Conservation (phyloP, 768 basidiomycete species). For the Lentinula sp. region DNA sequence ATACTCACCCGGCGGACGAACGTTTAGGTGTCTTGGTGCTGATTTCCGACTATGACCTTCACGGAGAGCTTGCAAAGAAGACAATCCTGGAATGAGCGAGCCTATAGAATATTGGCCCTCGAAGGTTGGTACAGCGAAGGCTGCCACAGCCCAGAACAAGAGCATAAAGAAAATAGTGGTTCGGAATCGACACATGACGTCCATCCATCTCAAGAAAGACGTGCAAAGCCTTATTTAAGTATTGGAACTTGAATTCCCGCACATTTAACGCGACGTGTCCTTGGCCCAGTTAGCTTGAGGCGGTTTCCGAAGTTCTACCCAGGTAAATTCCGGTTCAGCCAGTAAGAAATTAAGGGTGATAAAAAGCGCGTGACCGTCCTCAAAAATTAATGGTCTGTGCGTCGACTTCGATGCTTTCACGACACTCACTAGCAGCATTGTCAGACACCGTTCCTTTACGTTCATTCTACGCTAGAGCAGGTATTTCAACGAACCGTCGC, state of each 20-base stretch:
- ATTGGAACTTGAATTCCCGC: background rate
- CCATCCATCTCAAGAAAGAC: background rate
- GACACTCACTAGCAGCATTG: background rate
- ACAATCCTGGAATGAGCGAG: slow-evolving; percentile 35
- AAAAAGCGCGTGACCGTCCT: slow-evolving; percentile 7
- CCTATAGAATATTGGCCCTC: slow-evolving; percentile 33
- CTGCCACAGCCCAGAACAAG: slow-evolving; percentile 17
- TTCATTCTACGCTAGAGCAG: background rate
- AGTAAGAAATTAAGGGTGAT: background rate
- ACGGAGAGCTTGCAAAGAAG: slow-evolving; percentile 21
- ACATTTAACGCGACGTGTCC: background rate
- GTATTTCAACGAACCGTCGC: background rate
- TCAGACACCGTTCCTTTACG: background rate
- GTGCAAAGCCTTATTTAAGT: background rate
- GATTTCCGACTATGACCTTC: slow-evolving; percentile 10
- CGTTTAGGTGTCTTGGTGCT: slow-evolving; percentile 23
- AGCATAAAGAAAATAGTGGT: slow-evolving; percentile 14
- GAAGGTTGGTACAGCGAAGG: slow-evolving; percentile 35
- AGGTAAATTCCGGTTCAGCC: slow-evolving; percentile 1
- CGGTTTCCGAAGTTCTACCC: slow-evolving; percentile 4
- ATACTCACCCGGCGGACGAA: slow-evolving; percentile 25
- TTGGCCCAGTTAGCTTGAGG: background rate
- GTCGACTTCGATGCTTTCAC: background rate
- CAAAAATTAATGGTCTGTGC: slow-evolving; percentile 15
- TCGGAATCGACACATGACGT: background rate